A percentile compares a stretch with the other conserved stretches of the same genome.
These are phyloP conservation scores for Hortiboletus campestris DNA, from an alignment of 768 basidiomycete species.

Conservation along the genomic window DNA sequence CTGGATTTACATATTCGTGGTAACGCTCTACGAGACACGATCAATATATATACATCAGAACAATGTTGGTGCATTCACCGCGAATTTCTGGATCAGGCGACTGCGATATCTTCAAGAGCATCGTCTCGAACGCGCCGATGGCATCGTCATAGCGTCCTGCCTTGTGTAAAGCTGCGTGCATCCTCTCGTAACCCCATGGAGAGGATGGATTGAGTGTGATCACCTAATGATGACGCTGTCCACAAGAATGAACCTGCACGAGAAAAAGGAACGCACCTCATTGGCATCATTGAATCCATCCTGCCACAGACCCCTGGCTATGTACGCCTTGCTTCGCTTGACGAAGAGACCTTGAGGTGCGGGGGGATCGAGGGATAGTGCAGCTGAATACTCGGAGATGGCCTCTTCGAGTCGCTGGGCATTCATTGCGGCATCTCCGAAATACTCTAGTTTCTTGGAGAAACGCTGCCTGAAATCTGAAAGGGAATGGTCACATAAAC, in stretches of 20 bases:
- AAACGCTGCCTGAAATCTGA: not conserved
- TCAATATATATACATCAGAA: not conserved
- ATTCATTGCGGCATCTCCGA: not conserved
- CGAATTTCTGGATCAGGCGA: not conserved
- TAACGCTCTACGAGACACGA: not conserved
- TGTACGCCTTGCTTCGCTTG: not conserved
- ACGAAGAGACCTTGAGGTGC: not conserved
- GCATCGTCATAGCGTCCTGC: not conserved
- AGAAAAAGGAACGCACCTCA: not conserved
- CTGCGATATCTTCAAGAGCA: constrained; percentile 1
- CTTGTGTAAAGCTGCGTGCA: not conserved
- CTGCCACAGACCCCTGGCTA: too few relatives aligned
- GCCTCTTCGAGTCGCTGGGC: too few relatives aligned
- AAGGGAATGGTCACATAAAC: not conserved
- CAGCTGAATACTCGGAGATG: too few relatives aligned
- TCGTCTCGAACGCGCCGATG: not conserved
- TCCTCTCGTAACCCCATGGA: not conserved
- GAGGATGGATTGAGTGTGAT: not conserved
- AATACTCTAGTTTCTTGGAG: not conserved
- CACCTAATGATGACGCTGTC: not conserved
- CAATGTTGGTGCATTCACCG: not conserved
- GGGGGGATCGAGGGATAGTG: too few relatives aligned
- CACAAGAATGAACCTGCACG: not conserved
- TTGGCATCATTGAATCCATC: not conserved
- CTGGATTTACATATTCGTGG: not conserved